Evolutionary conservation across 352 stramenopile genomes (phyloP).

Genomic region (Plasmopara halstedii): DNA sequence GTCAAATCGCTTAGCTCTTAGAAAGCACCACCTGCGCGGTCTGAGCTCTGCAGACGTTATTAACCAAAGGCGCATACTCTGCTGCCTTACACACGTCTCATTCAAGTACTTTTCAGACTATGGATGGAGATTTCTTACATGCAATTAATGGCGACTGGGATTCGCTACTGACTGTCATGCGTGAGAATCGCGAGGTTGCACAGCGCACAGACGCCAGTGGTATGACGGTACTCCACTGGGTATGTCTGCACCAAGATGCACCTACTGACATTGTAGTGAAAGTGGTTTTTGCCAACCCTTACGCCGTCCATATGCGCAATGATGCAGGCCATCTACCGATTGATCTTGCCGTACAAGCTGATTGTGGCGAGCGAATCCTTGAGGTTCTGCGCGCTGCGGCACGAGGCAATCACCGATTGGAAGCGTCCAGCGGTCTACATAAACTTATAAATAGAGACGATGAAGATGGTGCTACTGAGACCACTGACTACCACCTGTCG

Average conservation of each 20-base stretch:
- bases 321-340: slow-evolving; percentile 68
- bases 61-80: slow-evolving; percentile 1
- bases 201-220: slow-evolving; percentile 55
- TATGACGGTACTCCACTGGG: slow-evolving; percentile 77
- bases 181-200: slow-evolving; percentile 47
- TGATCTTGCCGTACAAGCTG: slow-evolving; percentile 64
- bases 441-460: slow-evolving; percentile 23
- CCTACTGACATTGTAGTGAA: slow-evolving; percentile 71
- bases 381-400: slow-evolving; percentile 58
- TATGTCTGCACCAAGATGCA: slow-evolving; percentile 70
- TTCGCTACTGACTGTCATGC: slow-evolving; percentile 53
- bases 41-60: slow-evolving; percentile 7
- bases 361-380: slow-evolving; percentile 65
- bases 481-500: slow-evolving; percentile 32
- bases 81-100: slow-evolving; percentile 5
- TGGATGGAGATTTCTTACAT: slow-evolving; percentile 71
- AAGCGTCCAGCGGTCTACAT: slow-evolving; percentile 24
- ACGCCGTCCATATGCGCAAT: slow-evolving; percentile 61
- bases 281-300: slow-evolving; percentile 72
- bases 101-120: slow-evolving; percentile 10
- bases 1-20: slow-evolving; percentile 6
- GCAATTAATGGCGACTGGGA: slow-evolving; percentile 81
- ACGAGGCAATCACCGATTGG: slow-evolving; percentile 21
- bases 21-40: slow-evolving; percentile 1
- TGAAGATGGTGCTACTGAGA: slow-evolving; percentile 26